Evolutionary conservation across 2,329 filamentous ascomycete genomes (phyloP).

Genomic region (Botrytis byssoidea): DNA sequence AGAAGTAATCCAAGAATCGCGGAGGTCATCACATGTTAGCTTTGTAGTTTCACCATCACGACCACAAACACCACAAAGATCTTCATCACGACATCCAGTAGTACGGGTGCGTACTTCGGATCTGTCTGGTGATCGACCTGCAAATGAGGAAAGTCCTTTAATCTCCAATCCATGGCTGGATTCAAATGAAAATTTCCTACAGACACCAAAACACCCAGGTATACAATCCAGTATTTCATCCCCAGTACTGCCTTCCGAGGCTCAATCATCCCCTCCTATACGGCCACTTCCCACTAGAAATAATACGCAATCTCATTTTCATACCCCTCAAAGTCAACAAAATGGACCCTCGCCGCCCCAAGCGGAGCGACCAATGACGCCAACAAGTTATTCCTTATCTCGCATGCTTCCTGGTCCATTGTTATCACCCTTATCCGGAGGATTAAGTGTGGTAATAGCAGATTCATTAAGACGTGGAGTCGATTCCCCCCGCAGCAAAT

Average conservation of each 20-base stretch:
- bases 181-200: slow-evolving; percentile 29
- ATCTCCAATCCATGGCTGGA: slow-evolving; percentile 36
- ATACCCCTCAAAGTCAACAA: slow-evolving; percentile 36
- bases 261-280: slow-evolving; percentile 30
- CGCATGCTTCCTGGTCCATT: slow-evolving; percentile 57
- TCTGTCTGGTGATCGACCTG: slow-evolving; percentile 18
- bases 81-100: slow-evolving; percentile 30
- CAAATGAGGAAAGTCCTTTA: slow-evolving; percentile 29
- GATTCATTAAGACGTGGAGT: slow-evolving; percentile 61
- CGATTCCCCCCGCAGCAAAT: slow-evolving; percentile 41
- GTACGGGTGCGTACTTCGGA: slow-evolving; percentile 24
- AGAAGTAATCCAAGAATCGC: slow-evolving; percentile 21
- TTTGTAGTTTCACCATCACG: slow-evolving; percentile 30
- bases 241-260: slow-evolving; percentile 36
- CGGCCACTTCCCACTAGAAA: slow-evolving; percentile 31
- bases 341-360: slow-evolving; percentile 40
- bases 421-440: slow-evolving; percentile 58
- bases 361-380: slow-evolving; percentile 42
- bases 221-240: slow-evolving; percentile 32
- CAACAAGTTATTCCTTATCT: slow-evolving; percentile 49
- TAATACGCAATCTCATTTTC: slow-evolving; percentile 32
- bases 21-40: slow-evolving; percentile 35
- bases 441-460: slow-evolving; percentile 62
- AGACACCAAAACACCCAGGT: slow-evolving; percentile 29
- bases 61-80: slow-evolving; percentile 30